Base-by-base conservation (phyloP, 306 rosid species). In the Cucurbita maxima region DNA sequence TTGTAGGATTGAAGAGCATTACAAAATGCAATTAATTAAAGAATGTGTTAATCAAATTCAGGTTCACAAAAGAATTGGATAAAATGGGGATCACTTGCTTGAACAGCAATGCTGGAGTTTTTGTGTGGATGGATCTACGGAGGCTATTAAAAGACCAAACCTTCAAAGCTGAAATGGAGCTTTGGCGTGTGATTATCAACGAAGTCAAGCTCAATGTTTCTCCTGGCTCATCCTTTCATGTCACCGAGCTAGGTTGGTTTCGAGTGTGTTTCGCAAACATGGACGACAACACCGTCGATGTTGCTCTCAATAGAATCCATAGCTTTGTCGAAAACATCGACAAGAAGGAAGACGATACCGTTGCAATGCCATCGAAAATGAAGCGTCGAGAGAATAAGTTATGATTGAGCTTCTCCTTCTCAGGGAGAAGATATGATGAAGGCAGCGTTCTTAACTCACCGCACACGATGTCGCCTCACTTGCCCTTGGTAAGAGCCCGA, bases 261-360 rank as follows among this genome's bases (percentile, higher is more conserved):
- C 79, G 99, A 81, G 99, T 90, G 74, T 94, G 99, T 80, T 89
- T 91, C 13, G 97, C 99, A 1, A 94, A 94, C 66, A 86, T 91
- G 90, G 96, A 94, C 43, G 85, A 89, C 13, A 83, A 83, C 12
- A 87, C 97, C 0, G 79, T 94, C 14, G 83, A 85, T 5, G 67
- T 91, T 43, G 96, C 97, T 6, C 82, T 94, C 2, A 19, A 68
- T 6, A 85, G 99, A 55, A 89, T 94, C 50, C 57, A 87, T 20
- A 69, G 63, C 2, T 85, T 94, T n/a, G 88, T 89, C 5, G 57
- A 57, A 10, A 4, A 77, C 85, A 10, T 8, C 74, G 81, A 77
- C 77, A 73, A 76, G 55, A 52, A 79, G 22, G 52, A 67, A 18
- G 34, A 75, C 22, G 10, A 3, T 0, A 22, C 15, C 5, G 2